A percentile compares a stretch with the other conserved stretches of the same genome.
Evolutionary conservation across 768 basidiomycete species (phyloP).

Genomic region (Boletus insuetus): DNA sequence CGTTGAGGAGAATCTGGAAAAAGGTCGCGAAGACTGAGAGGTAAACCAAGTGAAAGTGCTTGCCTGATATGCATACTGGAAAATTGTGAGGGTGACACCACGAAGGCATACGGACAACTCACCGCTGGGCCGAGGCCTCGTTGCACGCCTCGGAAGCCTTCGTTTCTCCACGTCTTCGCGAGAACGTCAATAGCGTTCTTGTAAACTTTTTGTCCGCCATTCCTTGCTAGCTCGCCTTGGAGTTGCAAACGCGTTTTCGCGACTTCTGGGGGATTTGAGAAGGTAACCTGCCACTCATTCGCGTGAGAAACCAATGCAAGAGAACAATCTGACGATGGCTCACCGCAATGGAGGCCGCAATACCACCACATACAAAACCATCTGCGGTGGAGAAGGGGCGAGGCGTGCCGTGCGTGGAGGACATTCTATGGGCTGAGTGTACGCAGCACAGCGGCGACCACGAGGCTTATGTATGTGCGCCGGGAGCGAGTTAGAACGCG

Average conservation of each 20-base stretch:
- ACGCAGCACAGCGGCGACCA: neutral
- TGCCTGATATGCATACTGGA: slow-evolving; percentile 89
- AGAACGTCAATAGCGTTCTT: slow-evolving; percentile 86
- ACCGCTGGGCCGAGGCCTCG: slow-evolving; percentile 90
- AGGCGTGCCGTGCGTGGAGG: slow-evolving; percentile 8
- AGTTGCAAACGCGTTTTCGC: slow-evolving; percentile 95
- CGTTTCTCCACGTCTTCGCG: slow-evolving; percentile 82
- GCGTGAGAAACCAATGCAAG: slow-evolving; percentile 4
- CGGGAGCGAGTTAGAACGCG: neutral
- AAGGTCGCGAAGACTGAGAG: slow-evolving; percentile 2
- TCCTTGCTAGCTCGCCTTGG: slow-evolving; percentile 89
- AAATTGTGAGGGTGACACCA: slow-evolving; percentile 7
- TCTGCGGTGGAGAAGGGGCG: slow-evolving; percentile 63
- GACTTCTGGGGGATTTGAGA: slow-evolving; percentile 71
- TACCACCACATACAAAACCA: slow-evolving; percentile 84
- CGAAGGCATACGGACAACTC: slow-evolving; percentile 24
- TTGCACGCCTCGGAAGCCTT: slow-evolving; percentile 90
- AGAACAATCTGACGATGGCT: slow-evolving; percentile 5
- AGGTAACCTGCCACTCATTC: slow-evolving; percentile 60
- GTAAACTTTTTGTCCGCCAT: slow-evolving; percentile 73
- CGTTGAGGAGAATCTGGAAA: slow-evolving; percentile 81
- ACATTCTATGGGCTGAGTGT: slow-evolving; percentile 12
- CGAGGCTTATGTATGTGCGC: slow-evolving; percentile 1
- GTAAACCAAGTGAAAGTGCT: slow-evolving; percentile 21
- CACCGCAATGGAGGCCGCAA: slow-evolving; percentile 91